Evolutionary conservation across 768 basidiomycete species (phyloP).

Genomic region (Hygrophoropsis aurantiaca): DNA sequence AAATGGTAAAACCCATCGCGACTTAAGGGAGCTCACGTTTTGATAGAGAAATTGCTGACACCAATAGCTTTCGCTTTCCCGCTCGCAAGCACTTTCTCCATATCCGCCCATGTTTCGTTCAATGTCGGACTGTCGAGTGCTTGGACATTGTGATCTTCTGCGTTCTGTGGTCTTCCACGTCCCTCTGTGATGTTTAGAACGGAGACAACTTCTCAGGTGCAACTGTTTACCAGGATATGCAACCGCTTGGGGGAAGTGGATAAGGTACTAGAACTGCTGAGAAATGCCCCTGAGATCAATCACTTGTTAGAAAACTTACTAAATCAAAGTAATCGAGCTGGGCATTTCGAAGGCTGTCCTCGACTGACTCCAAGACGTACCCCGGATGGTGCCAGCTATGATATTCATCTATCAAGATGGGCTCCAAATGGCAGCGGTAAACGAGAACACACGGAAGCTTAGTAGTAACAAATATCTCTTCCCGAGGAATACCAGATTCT

Average conservation of each 20-base stretch:
- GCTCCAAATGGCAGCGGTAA: no score
- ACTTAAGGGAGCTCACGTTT: constrained; percentile 38
- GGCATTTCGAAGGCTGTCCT: constrained; percentile 26
- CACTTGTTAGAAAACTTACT: constrained; percentile 9
- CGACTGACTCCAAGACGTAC: constrained; percentile 23
- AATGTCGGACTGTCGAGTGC: constrained; percentile 17
- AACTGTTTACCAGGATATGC: constrained; percentile 26
- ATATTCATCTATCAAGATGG: neutral
- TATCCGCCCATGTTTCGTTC: constrained; percentile 47
- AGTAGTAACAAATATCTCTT: constrained; percentile 49
- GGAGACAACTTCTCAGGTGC: neutral
- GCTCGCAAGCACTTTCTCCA: constrained; percentile 48
- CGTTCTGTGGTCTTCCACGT: constrained; percentile 1
- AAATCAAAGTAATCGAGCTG: constrained; percentile 32
- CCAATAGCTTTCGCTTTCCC: constrained; percentile 53
- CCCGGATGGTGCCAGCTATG: constrained; percentile 35
- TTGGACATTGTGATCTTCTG: constrained; percentile 6
- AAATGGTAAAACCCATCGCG: neutral
- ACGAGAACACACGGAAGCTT: constrained; percentile 37
- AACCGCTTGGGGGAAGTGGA: constrained; percentile 50
- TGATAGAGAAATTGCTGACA: constrained; percentile 60
- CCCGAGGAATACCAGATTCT: constrained; percentile 44
- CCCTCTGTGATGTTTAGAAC: neutral
- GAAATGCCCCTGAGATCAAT: neutral
- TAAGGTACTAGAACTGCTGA: constrained; percentile 37